Evolutionary conservation across 192 early-diverging fungal species (phyloP), one percentile per base, ranked within the genome.

Genomic region (Backusella psychrophila): DNA sequence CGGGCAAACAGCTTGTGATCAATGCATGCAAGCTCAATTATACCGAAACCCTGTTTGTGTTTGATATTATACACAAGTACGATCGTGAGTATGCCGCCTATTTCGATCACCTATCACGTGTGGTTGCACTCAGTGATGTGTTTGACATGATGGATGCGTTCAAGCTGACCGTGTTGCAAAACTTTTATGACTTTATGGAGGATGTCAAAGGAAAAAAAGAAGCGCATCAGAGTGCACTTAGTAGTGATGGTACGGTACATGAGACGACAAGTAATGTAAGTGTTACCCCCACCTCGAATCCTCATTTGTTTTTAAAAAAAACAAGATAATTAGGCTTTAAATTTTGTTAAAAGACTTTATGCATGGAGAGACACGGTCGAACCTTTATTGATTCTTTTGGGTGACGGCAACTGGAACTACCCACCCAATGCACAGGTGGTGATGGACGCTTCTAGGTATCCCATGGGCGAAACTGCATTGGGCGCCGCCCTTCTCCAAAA

Each of bases 161-260:
- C 75, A 87, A 85, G 67, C 78, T 79, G 12, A 83, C 83, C 6
- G 85, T 89, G 39, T 68, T 93, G 31, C 78, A 82, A 49, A 89
- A 82, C 14, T 89, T 94, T 74, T 87, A 85, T 44, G 90, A 93
- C 14, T 91, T 94, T 77, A 82, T 89, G 63, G 90, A 91, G 19
- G 92, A 94, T 39, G 83, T 93, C 53, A 90, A 91, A 80, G 93
- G 90, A 80, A 73, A 77, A 39, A 44, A 84, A 36, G 84, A 87
- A 26, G 83, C 78, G 1, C 39, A 79, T 23, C 79, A 80, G 63
- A 76, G 78, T 66, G 66, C 80, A n/a, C 81, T 95, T 63, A 89
- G 93, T 26, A 80, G 79, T 35, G 95, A 96, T 80, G 95, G 93
- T 66, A 95, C 94, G 41, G 92, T 96, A 5, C 90, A 93, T 74